These are phyloP conservation scores for Ilyonectria destructans DNA, from an alignment of 2,329 filamentous ascomycete genomes.

Conservation along the genomic window DNA sequence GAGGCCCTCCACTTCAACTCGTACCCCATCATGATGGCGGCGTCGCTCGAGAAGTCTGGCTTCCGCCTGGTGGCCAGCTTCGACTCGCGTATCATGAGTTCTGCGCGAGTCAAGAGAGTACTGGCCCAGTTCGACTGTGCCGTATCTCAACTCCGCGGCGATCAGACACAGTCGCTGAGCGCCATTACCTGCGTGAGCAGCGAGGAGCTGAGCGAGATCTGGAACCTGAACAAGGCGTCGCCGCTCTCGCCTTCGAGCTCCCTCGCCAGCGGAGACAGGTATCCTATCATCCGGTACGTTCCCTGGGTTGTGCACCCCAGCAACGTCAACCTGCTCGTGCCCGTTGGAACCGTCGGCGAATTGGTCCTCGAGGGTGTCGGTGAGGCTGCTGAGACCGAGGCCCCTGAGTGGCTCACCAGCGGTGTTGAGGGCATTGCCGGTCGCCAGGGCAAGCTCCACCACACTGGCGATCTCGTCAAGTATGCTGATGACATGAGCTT, in stretches of 20 bases:
- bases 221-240: conserved; percentile 47
- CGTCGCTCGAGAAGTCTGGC: conserved; percentile 68
- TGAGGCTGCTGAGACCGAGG: conserved; percentile 26
- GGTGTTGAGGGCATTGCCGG: conserved; percentile 37
- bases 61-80: conserved; percentile 75
- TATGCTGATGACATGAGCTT: conserved; percentile 45
- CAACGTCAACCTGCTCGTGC: conserved; percentile 47
- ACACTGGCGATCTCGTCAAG: conserved; percentile 48
- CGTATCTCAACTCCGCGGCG: conserved; percentile 64
- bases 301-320: conserved; percentile 51
- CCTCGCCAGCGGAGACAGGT: conserved; percentile 42
- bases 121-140: conserved; percentile 67
- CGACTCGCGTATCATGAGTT: conserved; percentile 70
- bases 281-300: conserved; percentile 40
- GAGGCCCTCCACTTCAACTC: conserved; percentile 72
- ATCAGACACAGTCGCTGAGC: conserved; percentile 49
- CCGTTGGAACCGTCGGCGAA: conserved; percentile 54
- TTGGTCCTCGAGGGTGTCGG: conserved; percentile 56
- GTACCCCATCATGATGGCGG: conserved; percentile 77
- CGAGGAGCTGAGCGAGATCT: conserved; percentile 57
- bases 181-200: conserved; percentile 55
- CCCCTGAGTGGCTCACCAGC: conserved; percentile 45
- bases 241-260: conserved; percentile 38
- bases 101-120: conserved; percentile 67
- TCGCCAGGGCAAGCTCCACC: conserved; percentile 43